Evolutionary conservation across 495 filamentous ascomycete species (phyloP).

Genomic region (Xylaria sp.): DNA sequence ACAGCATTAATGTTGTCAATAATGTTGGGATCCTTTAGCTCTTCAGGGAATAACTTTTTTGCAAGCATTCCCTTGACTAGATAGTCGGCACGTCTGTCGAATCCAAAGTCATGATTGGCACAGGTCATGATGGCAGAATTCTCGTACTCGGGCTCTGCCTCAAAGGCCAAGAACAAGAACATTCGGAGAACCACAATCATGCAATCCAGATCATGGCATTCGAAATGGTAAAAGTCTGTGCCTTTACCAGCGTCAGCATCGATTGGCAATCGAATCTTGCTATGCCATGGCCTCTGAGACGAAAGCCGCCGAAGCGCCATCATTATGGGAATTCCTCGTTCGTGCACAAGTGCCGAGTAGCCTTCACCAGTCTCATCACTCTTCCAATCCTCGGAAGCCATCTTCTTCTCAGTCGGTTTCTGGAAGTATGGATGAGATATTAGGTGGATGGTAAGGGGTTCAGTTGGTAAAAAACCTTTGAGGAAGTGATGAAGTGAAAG

Average conservation of each 20-base stretch:
- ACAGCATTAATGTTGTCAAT: background rate
- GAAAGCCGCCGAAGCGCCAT: background rate
- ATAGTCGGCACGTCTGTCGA: background rate
- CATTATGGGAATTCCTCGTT: no score
- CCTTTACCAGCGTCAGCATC: background rate
- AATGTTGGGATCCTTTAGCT: background rate
- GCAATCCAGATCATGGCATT: slow-evolving; percentile 11
- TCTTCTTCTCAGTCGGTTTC: no score
- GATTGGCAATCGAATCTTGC: background rate
- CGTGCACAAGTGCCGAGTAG: background rate
- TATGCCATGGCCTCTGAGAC: slow-evolving; percentile 11
- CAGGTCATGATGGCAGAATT: background rate
- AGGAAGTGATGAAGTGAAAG: no score
- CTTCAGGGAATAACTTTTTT: background rate
- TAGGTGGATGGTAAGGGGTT: no score
- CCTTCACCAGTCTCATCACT: background rate
- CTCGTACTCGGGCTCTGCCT: background rate
- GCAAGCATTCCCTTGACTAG: slow-evolving; percentile 6
- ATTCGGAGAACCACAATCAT: background rate
- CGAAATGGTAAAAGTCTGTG: background rate
- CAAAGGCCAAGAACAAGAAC: background rate
- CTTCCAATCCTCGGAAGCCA: background rate
- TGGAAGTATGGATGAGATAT: no score
- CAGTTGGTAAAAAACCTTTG: no score
- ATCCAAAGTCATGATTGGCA: background rate